Conservation (phyloP, 1,284 basidiomycete species). For the Veloporphyrellus conicus region DNA sequence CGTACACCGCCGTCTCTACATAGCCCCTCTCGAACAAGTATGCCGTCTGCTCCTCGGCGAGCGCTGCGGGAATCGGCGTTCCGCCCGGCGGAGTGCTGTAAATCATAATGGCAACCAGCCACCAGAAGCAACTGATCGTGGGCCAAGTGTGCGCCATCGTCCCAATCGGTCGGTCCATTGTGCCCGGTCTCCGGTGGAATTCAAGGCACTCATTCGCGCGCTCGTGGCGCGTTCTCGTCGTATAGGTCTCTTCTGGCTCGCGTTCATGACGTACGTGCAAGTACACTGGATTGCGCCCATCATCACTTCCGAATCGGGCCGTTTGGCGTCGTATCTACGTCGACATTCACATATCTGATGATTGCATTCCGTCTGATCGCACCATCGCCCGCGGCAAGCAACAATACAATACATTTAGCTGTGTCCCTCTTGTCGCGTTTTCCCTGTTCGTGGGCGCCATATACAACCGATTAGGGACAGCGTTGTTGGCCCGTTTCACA, state of each 20-base stretch:
- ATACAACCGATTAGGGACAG: constrained; percentile 59
- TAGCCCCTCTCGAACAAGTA: constrained; percentile 56
- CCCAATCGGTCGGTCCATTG: constrained; percentile 63
- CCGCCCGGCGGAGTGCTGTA: constrained; percentile 26
- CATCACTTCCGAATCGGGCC: constrained; percentile 58
- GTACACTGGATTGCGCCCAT: constrained; percentile 75
- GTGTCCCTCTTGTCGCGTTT: constrained; percentile 74
- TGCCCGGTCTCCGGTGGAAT: too few relatives aligned
- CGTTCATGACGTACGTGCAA: constrained; percentile 62
- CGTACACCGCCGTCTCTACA: constrained; percentile 43
- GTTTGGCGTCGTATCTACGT: constrained; percentile 61
- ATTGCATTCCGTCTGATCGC: constrained; percentile 75
- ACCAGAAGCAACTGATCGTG: constrained; percentile 67
- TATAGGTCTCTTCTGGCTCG: constrained; percentile 64
- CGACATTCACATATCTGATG: constrained; percentile 69
- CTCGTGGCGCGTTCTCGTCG: background rate
- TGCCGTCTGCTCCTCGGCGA: constrained; percentile 6
- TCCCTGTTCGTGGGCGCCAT: constrained; percentile 64
- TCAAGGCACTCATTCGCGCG: too few relatives aligned
- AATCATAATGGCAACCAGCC: constrained; percentile 50
- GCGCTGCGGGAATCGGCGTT: background rate
- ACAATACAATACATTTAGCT: constrained; percentile 59
- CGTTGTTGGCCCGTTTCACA: constrained; percentile 69
- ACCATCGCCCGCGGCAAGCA: constrained; percentile 72
- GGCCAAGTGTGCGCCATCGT: constrained; percentile 66